Evolutionary conservation across 768 basidiomycete genomes (phyloP).

Genomic region (Leccinum variicolor): DNA sequence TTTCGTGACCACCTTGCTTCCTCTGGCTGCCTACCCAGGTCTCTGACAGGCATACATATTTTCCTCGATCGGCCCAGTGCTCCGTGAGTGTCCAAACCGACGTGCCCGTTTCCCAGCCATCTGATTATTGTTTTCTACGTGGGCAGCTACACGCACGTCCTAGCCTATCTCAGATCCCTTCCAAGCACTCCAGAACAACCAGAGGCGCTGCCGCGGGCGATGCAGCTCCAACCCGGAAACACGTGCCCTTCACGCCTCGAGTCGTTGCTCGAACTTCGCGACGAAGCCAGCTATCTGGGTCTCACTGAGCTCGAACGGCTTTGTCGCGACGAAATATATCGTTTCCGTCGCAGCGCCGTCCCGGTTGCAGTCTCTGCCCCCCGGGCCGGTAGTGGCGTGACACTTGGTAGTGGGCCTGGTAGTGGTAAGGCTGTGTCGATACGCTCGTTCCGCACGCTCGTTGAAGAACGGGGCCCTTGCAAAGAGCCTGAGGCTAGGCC

Average conservation of each 20-base stretch:
- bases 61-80: slow-evolving; percentile 80
- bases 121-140: background rate
- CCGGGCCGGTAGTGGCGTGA: slow-evolving; percentile 37
- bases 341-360: slow-evolving; percentile 41
- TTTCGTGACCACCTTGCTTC: slow-evolving; percentile 64
- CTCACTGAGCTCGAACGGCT: slow-evolving; percentile 62
- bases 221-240: slow-evolving; percentile 48
- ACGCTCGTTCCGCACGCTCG: slow-evolving; percentile 57
- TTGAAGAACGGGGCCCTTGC: slow-evolving; percentile 46
- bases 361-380: slow-evolving; percentile 22
- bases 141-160: slow-evolving; percentile 64
- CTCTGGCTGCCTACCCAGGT: slow-evolving; percentile 48
- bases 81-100: slow-evolving; percentile 52
- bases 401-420: slow-evolving; percentile 12
- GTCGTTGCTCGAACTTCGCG: slow-evolving; percentile 67
- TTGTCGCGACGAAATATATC: slow-evolving; percentile 64
- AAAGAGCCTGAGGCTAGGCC: slow-evolving; percentile 5
- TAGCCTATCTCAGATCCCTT: slow-evolving; percentile 67
- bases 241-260: slow-evolving; percentile 53
- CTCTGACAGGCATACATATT: slow-evolving; percentile 54
- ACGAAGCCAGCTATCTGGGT: slow-evolving; percentile 75
- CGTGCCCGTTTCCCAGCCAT: background rate
- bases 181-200: slow-evolving; percentile 42
- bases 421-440: slow-evolving; percentile 51
- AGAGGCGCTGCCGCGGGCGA: slow-evolving; percentile 56